Evolutionary conservation across 2,329 filamentous ascomycete genomes (phyloP).

Genomic region (Sporothrix mexicana): DNA sequence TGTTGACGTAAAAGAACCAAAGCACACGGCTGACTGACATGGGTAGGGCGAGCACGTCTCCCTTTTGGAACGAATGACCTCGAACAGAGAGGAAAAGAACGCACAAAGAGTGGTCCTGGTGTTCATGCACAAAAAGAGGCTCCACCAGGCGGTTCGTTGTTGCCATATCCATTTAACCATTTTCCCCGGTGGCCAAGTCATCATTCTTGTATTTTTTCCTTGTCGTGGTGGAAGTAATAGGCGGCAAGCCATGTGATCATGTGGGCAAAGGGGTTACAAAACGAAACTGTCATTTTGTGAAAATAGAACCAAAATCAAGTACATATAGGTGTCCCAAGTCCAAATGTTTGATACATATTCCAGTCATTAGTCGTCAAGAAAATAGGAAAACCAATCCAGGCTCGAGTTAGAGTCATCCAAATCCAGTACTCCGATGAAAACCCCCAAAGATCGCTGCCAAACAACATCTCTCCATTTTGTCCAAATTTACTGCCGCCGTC

Average conservation of each 20-base stretch:
- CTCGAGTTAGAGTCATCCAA: not conserved
- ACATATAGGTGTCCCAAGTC: not conserved
- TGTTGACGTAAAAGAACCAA: not conserved
- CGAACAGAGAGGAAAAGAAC: not conserved
- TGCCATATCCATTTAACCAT: constrained; percentile 19
- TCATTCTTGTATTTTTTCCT: not conserved
- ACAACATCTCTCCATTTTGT: not conserved
- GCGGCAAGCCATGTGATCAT: not conserved
- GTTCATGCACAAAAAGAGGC: constrained; percentile 13
- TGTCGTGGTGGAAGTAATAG: not conserved
- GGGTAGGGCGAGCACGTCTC: not conserved
- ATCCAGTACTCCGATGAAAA: not conserved
- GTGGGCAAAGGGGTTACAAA: not conserved
- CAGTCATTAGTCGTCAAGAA: no score
- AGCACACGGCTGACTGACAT: constrained; percentile 7
- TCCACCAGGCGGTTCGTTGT: not conserved
- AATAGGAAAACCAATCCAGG: no score
- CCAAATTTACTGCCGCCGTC: not conserved
- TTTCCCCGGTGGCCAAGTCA: constrained; percentile 21
- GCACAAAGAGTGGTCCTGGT: not conserved
- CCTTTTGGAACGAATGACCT: not conserved
- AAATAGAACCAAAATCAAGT: no score
- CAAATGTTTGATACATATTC: not conserved
- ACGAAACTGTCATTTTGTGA: not conserved
- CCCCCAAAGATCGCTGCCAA: not conserved